Base-by-base conservation (phyloP, 2,329 filamentous ascomycete genomes). In the Neospermospora avenae region DNA sequence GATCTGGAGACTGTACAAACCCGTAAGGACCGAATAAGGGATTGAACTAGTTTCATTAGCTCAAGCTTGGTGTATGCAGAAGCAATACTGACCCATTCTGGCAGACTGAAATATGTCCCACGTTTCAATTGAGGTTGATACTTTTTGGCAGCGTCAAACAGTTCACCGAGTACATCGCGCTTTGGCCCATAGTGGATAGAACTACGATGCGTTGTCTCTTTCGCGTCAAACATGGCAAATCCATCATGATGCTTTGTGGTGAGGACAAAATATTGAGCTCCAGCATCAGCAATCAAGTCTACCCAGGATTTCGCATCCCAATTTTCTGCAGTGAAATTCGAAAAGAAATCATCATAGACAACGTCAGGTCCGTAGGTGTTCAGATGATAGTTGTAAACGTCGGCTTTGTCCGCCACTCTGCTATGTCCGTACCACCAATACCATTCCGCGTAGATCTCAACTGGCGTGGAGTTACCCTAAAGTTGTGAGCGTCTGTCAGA, bases 281-380 rank as follows among this genome's bases (percentile, higher is more conserved):
- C 80, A 1, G 80, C 75, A 37, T 80, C 79, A 2, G 78, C 77
- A 57, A 83, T 78, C 0, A 83, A 74, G 63, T 82, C 79, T 1
- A 82, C 78, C 79, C 80, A 83, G 37, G 75, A 78, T 57, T 80
- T 82, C 0, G 83, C 76, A 63, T 82, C 74, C 63, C 75, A 85
- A 1, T 68, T 68, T 0, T 74, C 72, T 0, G 80, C 80, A 0
- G 80, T 84, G 70, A 84, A 85, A 60, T 81, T 74, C 3, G 73
- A 69, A 65, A 84, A 80, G 55, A 80, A 80, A 67, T 85, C 81
- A 62, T 85, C 82, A 65, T 85, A 85, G 13, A 76, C 76, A 65
- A 80, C 74, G 28, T 82, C 67, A 0, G 75, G 75, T 0, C 82
- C 82, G 62, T 80, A 84, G 0, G 76, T 82, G 13, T 75, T 71